Conservation (phyloP, 2,329 filamentous ascomycete genomes). For the Diplodia seriata region DNA sequence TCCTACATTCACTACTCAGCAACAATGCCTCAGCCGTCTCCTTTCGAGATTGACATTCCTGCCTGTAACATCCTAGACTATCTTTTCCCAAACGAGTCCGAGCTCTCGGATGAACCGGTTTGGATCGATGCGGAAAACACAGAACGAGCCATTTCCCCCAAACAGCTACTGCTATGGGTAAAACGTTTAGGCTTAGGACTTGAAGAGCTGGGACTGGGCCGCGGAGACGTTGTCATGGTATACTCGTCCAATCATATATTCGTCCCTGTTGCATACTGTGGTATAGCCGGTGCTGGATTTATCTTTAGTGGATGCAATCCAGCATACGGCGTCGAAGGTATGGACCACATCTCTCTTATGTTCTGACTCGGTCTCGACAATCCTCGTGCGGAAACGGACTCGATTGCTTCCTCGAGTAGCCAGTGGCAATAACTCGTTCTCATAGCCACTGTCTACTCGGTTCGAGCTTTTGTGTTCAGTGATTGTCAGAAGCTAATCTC, state of each 20-base stretch:
- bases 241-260: conserved; percentile 64
- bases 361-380: neutral
- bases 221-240: conserved; percentile 61
- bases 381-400: neutral
- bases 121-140: conserved; percentile 62
- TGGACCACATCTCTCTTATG: neutral
- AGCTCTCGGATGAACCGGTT: conserved; percentile 55
- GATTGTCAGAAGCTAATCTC: neutral
- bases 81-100: conserved; percentile 45
- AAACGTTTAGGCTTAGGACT: conserved; percentile 60
- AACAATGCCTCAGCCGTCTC: conserved; percentile 55
- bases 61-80: conserved; percentile 52
- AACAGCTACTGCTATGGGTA: conserved; percentile 58
- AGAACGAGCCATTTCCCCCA: conserved; percentile 54
- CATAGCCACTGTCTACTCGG: neutral
- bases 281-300: conserved; percentile 60
- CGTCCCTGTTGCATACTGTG: conserved; percentile 62
- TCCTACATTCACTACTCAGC: neutral
- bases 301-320: conserved; percentile 66
- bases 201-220: conserved; percentile 53
- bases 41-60: conserved; percentile 57
- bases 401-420: neutral
- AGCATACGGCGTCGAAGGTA: conserved; percentile 57
- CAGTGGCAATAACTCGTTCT: neutral
- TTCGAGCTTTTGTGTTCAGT: neutral